Percentiles rank a stretch among this genome's conserved stretches.
phyloP scores from a whole-genome alignment of 1,139 yeast species.

The Trichomonascaceae sp. region DNA sequence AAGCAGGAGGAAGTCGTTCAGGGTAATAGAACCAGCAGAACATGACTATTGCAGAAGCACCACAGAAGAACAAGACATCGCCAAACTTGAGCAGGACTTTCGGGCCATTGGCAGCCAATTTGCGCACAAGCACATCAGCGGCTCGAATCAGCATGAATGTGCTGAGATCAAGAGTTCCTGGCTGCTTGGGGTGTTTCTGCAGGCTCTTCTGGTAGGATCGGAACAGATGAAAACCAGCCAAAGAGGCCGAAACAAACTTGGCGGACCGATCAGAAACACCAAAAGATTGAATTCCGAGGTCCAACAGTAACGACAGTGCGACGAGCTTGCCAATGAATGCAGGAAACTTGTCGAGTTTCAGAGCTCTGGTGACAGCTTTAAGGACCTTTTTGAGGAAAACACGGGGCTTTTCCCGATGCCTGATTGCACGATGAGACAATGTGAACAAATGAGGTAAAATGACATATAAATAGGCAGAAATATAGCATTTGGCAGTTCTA shows the following conservation, averaged over 20 bases:
- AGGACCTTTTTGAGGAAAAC: slow-evolving; percentile 15
- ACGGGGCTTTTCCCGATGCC: slow-evolving; percentile 15
- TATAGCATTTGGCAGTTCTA: slow-evolving; percentile 31
- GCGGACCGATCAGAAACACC: slow-evolving; percentile 1
- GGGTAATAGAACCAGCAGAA: slow-evolving; percentile 39
- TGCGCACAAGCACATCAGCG: slow-evolving; percentile 20
- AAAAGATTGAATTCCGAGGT: slow-evolving; percentile 20
- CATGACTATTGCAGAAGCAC: slow-evolving; percentile 33
- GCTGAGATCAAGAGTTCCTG: slow-evolving; percentile 24
- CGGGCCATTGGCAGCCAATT: slow-evolving; percentile 9
- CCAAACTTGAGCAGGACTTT: slow-evolving; percentile 13
- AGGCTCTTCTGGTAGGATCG: slow-evolving; percentile 15
- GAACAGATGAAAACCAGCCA: slow-evolving; percentile 16
- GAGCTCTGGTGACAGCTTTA: slow-evolving; percentile 25
- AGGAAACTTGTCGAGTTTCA: slow-evolving; percentile 34
- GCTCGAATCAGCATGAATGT: slow-evolving; percentile 24
- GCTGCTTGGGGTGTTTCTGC: slow-evolving; percentile 10
- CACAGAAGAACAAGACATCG: slow-evolving; percentile 24
- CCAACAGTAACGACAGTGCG: slow-evolving; percentile 33
- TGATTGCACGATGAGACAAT: slow-evolving; percentile 22
- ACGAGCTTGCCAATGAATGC: slow-evolving; percentile 29
- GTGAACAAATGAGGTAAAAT: slow-evolving; percentile 33
- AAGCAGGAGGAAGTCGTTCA: slow-evolving; percentile 34
- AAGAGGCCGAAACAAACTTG: slow-evolving; percentile 15
- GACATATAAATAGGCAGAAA: slow-evolving; percentile 37